Evolutionary conservation across 2,329 filamentous ascomycete genomes (phyloP).

Genomic region (Diaporthe nobilis): DNA sequence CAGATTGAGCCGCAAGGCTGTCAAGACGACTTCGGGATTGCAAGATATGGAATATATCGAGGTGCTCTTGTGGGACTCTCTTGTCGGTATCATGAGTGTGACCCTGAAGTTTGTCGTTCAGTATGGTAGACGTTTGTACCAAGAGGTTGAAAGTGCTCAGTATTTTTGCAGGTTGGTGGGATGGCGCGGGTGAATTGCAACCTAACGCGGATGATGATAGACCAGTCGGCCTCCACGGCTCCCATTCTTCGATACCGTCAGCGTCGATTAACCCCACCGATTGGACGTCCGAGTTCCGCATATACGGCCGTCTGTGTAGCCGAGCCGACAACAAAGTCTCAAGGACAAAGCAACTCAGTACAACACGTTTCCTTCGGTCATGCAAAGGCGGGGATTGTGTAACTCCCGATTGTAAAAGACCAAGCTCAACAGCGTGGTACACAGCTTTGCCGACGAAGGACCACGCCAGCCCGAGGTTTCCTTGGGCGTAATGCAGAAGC

Average conservation of each 20-base stretch:
- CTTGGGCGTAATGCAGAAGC: slow-evolving; percentile 8
- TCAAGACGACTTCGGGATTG: neutral
- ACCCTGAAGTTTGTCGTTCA: neutral
- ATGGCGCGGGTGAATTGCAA: neutral
- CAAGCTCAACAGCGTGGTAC: slow-evolving; percentile 12
- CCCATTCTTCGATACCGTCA: slow-evolving; percentile 18
- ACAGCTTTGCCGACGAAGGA: slow-evolving; percentile 13
- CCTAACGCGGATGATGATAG: neutral
- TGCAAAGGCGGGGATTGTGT: neutral
- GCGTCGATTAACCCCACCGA: neutral
- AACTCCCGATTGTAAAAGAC: neutral
- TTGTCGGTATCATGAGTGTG: neutral
- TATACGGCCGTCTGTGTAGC: neutral
- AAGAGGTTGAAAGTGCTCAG: slow-evolving; percentile 20
- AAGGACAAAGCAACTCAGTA: slow-evolving; percentile 17
- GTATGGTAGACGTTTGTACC: neutral
- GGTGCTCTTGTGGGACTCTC: neutral
- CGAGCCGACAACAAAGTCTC: slow-evolving; percentile 12
- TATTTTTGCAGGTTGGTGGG: neutral
- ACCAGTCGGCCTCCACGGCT: slow-evolving; percentile 2
- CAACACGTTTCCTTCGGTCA: slow-evolving; percentile 1
- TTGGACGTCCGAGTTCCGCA: neutral
- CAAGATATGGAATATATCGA: neutral
- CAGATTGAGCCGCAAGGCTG: neutral
- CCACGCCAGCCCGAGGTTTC: slow-evolving; percentile 3